Percentiles rank a stretch among this genome's conserved stretches.
phyloP scores from a whole-genome alignment of 148 eudicot genomes.

The Diospyros lotus region DNA sequence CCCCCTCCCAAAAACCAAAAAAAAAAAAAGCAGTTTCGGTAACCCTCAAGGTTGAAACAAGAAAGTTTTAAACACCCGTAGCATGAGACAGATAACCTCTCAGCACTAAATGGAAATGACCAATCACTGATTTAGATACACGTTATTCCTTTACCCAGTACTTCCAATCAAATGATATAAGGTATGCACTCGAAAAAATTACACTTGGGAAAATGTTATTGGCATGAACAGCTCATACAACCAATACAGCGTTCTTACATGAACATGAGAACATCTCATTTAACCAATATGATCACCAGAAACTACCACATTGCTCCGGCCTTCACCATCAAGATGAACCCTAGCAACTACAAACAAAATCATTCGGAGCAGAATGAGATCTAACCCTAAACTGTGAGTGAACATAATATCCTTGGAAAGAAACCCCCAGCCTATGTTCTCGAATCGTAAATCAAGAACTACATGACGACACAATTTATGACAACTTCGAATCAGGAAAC shows the following conservation, averaged over 20 bases:
- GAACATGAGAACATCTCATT: too few species aligned
- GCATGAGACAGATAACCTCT: too few species aligned
- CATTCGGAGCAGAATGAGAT: not conserved
- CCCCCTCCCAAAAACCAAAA: too few species aligned
- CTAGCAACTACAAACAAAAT: not conserved
- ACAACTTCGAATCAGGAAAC: not conserved
- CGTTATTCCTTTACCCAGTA: not conserved
- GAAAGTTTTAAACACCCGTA: too few species aligned
- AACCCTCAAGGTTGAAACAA: too few species aligned
- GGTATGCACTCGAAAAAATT: too few species aligned
- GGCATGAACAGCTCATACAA: not conserved
- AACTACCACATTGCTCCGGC: not conserved
- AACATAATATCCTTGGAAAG: not conserved
- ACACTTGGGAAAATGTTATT: too few species aligned
- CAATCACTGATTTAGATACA: not conserved
- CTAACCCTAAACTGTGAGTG: conserved; percentile 6
- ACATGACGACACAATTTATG: not conserved
- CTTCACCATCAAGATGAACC: not conserved
- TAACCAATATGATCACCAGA: too few species aligned
- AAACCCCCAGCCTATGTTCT: not conserved
- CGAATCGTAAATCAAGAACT: not conserved
- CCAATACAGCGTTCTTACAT: not conserved
- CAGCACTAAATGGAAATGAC: too few species aligned
- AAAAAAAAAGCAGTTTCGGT: too few species aligned
- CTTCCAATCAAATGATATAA: not conserved